A percentile compares a stretch with the other conserved stretches of the same genome.
Evolutionary conservation across 1,139 yeast genomes (phyloP).

Genomic region (Entelexis paramagnoliae): DNA sequence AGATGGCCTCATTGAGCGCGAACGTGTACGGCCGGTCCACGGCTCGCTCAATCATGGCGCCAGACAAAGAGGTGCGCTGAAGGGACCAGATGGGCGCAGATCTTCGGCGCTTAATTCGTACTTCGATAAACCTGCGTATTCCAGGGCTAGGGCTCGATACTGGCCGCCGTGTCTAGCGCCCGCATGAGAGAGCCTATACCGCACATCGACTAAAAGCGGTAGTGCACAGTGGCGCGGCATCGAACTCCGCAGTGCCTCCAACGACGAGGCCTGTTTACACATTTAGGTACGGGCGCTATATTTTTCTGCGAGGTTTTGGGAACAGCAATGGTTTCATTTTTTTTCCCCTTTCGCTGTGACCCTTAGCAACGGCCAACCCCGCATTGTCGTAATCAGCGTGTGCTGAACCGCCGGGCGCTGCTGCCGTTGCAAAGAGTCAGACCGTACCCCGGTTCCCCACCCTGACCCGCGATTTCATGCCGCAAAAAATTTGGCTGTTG

Average conservation of each 20-base stretch:
- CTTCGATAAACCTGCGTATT: neutral
- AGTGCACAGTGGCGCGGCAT: neutral
- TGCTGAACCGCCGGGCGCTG: neutral
- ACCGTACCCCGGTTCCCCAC: neutral
- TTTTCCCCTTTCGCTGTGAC: neutral
- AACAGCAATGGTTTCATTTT: too few species aligned
- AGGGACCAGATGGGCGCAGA: neutral
- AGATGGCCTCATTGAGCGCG: slow-evolving; percentile 52
- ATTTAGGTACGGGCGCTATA: too few species aligned
- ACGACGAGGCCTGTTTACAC: too few species aligned
- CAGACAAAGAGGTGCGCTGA: neutral
- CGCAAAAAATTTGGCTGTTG: neutral
- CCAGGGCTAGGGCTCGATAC: neutral
- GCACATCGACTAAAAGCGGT: neutral
- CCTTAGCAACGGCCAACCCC: neutral
- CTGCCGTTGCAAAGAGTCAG: neutral
- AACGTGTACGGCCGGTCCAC: slow-evolving; percentile 16
- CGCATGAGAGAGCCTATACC: neutral
- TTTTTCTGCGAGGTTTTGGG: too few species aligned
- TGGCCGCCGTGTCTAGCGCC: neutral
- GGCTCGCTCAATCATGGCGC: slow-evolving; percentile 6
- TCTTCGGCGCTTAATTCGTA: slow-evolving; percentile 2
- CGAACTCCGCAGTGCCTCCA: neutral
- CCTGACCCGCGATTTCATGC: neutral
- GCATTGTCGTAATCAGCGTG: neutral